Conservation (phyloP, 768 basidiomycete species). For the Tephrocybe sp. region DNA sequence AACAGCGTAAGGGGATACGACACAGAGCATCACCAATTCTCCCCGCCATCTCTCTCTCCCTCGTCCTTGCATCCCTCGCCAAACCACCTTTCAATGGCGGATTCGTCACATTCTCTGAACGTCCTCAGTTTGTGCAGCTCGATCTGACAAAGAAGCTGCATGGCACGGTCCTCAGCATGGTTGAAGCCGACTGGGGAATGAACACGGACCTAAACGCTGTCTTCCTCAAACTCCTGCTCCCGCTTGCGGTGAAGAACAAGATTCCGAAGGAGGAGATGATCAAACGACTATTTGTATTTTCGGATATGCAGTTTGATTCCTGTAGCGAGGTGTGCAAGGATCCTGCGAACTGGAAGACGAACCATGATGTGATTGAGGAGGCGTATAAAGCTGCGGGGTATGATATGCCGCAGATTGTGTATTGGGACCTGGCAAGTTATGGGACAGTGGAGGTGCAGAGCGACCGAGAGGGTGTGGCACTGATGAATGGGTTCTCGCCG, state of each 20-base stretch:
- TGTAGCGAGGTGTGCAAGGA: neutral
- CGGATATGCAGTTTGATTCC: constrained; percentile 76
- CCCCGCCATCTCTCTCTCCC: constrained; percentile 62
- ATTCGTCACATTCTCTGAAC: constrained; percentile 66
- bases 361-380: constrained; percentile 51
- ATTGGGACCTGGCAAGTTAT: constrained; percentile 54
- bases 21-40: constrained; percentile 41
- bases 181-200: constrained; percentile 39
- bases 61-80: constrained; percentile 60
- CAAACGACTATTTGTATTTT: constrained; percentile 72
- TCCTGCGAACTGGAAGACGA: constrained; percentile 51
- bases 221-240: constrained; percentile 60
- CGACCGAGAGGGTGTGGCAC: constrained; percentile 58
- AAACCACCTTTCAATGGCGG: constrained; percentile 60
- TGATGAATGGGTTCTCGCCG: constrained; percentile 69
- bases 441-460: constrained; percentile 45
- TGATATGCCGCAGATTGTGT: constrained; percentile 70
- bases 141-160: constrained; percentile 38
- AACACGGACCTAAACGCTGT: constrained; percentile 65
- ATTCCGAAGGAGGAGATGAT: constrained; percentile 71
- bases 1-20: neutral
- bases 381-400: constrained; percentile 64
- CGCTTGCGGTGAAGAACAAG: constrained; percentile 52
- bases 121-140: constrained; percentile 48
- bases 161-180: constrained; percentile 37